Evolutionary conservation across 768 basidiomycete genomes (phyloP), one percentile per base, ranked within the genome.

Genomic region (Lentinula edodes): DNA sequence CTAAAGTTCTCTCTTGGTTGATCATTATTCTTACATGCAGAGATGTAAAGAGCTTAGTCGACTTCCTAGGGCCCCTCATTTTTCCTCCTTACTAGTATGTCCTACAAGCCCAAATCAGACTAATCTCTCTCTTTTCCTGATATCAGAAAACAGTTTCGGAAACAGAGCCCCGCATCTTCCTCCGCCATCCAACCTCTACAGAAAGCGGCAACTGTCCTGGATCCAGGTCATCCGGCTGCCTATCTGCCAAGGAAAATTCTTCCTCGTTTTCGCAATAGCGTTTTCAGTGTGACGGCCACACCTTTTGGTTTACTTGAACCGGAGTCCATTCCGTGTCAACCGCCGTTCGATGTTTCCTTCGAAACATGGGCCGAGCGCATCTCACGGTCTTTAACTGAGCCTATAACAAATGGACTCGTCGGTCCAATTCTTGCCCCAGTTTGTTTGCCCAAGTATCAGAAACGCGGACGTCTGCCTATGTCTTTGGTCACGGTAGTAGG

Each of bases 11-110:
- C 3, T 28, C 28, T 28, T 28, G 28, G 23, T 3, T 28, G 28
- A 1, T 28, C 28, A 28, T 28, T 28, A 28, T 28, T 28, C 28
- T 52, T 52, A 34, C 32, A 60, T 60, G 58, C 48, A 34, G 48
- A 60, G 41, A 60, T 60, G 58, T 51, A 48, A 60, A 60, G 46
- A 48, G 23, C 51, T 60, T 13, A 43, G 51, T 60, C 48, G 39
- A 60, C 59, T 60, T 10, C 32, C 28, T 4, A 60, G 53, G 41
- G 46, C 51, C 12, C 10, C 59, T 18, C 6, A 35, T 5, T 20
- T 52, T 20, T 60, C 59, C 8, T 60, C 59, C 23, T 28, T 52
- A 13, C 28, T 50, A n/a, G 58, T 50, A 50, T 8, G 41, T 57
- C 8, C 18, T 16, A 28, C 12, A 8, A 28, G 28, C 28, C 3